Base-by-base conservation (phyloP, 352 stramenopile species). In the Pythium chondricola region DNA sequence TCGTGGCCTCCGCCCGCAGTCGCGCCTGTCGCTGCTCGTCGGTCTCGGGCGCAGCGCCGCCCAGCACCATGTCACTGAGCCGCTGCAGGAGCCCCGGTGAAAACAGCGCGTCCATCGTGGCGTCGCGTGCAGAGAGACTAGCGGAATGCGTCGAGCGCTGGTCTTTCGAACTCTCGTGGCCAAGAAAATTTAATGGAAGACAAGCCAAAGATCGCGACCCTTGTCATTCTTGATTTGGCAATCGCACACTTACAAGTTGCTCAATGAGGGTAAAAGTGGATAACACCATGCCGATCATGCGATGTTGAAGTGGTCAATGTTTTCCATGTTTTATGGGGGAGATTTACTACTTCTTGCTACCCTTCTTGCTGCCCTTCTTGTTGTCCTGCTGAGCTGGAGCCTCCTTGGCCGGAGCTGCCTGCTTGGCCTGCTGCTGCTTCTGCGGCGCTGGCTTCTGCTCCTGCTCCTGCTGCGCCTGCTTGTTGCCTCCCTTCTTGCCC, bases 61-160 rank as follows among this genome's bases (percentile, higher is more conserved):
- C 56, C 35, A 55, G 56, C 30, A 64, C 42, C 43, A 64, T 24
- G 26, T 48, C 31, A 38, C 80, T 48, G 11, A 85, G 43, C 22
- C 56, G 67, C 47, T 70, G 63, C 41, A 87, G 53, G 3, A 74
- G 61, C 43, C 67, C 11, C 2, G 40, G 46, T 4, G 2, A 50
- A 44, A 86, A 80, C 30, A 90, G 61, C 35, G 63, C 48, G 37
- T 85, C 73, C 78, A 88, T 88, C 1, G 18, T 35, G 29, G 4
- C n/a, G 26, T 37, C 7, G 43, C 43, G 14, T n/a, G 4, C 11
- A 11, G 4, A 20, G 35, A 1, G 4, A 41, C 35, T 41, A 25
- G 35, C n/a, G n/a, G 35, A 41, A 29, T 43, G 37, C 37, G 18
- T 27, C 14, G 40, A 45, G 6, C 25, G 24, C n/a, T n/a, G 6